These are phyloP conservation scores for Wickerhamiella hasegawae DNA, from an alignment of 805 yeast genomes.

Conservation along the genomic window DNA sequence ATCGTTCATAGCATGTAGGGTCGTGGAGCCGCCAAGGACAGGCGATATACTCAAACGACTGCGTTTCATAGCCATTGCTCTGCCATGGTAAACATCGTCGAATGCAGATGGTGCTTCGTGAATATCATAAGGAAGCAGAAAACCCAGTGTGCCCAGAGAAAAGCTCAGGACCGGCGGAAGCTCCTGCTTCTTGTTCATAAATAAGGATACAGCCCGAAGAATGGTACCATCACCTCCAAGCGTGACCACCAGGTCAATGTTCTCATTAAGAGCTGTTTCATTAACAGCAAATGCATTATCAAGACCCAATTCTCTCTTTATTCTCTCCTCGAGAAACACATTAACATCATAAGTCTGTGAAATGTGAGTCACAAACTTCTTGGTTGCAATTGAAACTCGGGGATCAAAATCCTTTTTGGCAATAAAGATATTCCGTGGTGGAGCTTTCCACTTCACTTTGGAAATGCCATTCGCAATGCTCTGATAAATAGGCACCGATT, in stretches of 20 bases:
- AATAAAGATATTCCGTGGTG: conserved; percentile 57
- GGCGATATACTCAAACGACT: conserved; percentile 32
- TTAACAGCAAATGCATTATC: conserved; percentile 22
- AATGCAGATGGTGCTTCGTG: conserved; percentile 44
- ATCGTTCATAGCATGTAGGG: conserved; percentile 82
- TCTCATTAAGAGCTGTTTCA: conserved; percentile 40
- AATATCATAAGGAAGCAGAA: conserved; percentile 75
- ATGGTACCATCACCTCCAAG: conserved; percentile 97
- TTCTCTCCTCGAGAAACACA: conserved; percentile 61
- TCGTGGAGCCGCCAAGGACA: conserved; percentile 11
- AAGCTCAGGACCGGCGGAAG: conserved; percentile 86
- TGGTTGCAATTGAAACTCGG: conserved; percentile 48
- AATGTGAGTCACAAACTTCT: conserved; percentile 43
- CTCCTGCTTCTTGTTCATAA: conserved; percentile 34
- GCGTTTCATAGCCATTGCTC: conserved; percentile 60
- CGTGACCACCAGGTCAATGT: conserved; percentile 65
- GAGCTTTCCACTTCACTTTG: conserved; percentile 47
- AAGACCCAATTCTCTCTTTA: conserved; percentile 45
- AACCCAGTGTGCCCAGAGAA: conserved; percentile 84
- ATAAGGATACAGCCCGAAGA: conserved; percentile 64
- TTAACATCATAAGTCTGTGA: conserved; percentile 48
- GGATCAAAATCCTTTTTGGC: conserved; percentile 75
- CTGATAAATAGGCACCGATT: conserved; percentile 8
- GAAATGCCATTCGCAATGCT: conserved; percentile 8
- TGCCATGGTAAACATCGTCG: conserved; percentile 44